These are phyloP conservation scores for Aureobasidium sp. DNA, from an alignment of 2,329 filamentous ascomycete genomes.

Conservation along the genomic window DNA sequence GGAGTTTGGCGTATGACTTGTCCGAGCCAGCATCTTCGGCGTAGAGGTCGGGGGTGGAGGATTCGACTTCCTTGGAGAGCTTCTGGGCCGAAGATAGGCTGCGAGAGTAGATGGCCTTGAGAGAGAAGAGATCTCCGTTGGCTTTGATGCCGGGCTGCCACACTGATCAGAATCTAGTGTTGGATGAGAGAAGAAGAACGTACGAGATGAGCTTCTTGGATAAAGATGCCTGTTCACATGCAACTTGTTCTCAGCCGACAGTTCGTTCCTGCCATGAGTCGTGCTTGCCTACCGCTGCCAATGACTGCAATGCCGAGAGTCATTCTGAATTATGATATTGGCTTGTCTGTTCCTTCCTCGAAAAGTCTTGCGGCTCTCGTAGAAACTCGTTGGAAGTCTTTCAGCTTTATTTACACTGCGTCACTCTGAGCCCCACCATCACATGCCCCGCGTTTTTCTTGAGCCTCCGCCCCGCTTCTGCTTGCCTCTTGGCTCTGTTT, in stretches of 20 bases:
- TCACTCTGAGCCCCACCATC: constrained; percentile 3
- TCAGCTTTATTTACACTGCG: constrained; percentile 4
- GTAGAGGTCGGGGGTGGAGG: constrained; percentile 46
- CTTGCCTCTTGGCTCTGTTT: constrained; percentile 2
- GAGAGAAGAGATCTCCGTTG: constrained; percentile 38
- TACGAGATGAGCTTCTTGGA: constrained; percentile 52
- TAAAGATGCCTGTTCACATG: constrained; percentile 46
- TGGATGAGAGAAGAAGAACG: constrained; percentile 10
- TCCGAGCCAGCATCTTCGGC: constrained; percentile 47
- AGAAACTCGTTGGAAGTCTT: neutral
- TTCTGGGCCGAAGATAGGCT: constrained; percentile 51
- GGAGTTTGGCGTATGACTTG: constrained; percentile 35
- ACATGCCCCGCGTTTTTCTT: neutral
- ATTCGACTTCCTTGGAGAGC: constrained; percentile 34
- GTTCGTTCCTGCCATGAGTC: neutral
- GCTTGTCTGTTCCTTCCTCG: neutral
- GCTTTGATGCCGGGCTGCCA: constrained; percentile 52
- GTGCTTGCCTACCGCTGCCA: constrained; percentile 41
- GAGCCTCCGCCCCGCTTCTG: neutral
- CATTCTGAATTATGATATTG: neutral
- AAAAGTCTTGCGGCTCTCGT: neutral
- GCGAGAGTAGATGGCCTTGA: constrained; percentile 63
- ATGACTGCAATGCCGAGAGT: constrained; percentile 53
- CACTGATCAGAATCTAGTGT: constrained; percentile 3
- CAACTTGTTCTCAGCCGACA: neutral